These are phyloP conservation scores for Lactarius hengduanensis DNA, from an alignment of 768 basidiomycete species.

Conservation along the genomic window DNA sequence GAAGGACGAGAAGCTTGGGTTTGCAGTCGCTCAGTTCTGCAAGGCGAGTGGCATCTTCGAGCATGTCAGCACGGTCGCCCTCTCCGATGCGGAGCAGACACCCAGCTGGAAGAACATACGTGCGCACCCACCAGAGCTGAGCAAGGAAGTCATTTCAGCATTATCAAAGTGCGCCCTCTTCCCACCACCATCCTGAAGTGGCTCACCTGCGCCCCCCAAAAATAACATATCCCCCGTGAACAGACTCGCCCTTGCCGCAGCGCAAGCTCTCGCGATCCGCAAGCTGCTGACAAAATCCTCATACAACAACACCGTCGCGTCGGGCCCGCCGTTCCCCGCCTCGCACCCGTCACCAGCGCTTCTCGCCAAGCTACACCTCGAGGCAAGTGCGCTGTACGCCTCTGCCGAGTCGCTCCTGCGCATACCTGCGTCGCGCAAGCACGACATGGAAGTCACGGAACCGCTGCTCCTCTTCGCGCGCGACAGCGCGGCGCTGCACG, in stretches of 20 bases:
- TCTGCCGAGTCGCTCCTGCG: constrained; percentile 73
- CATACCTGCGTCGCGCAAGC: constrained; percentile 45
- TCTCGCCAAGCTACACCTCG: constrained; percentile 89
- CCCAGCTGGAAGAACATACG: constrained; percentile 35
- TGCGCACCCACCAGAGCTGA: constrained; percentile 72
- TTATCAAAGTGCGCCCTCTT: constrained; percentile 67
- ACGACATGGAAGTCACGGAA: constrained; percentile 42
- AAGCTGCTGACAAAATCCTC: constrained; percentile 85
- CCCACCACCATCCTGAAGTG: background rate
- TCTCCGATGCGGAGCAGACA: constrained; percentile 62
- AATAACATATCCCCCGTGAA: background rate
- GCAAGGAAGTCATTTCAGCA: constrained; percentile 70
- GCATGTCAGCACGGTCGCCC: constrained; percentile 63
- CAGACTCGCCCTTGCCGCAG: constrained; percentile 86
- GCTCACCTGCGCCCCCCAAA: background rate
- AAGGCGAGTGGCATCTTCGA: constrained; percentile 81
- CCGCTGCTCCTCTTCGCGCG: constrained; percentile 65
- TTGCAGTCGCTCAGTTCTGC: constrained; percentile 80
- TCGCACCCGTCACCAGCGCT: constrained; percentile 91
- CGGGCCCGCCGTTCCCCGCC: constrained; percentile 89
- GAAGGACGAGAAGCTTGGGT: constrained; percentile 81
- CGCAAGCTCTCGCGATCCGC: constrained; percentile 88
- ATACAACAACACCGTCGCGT: constrained; percentile 72
- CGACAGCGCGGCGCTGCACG: constrained; percentile 65
- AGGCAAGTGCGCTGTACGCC: constrained; percentile 76